Conservation (phyloP, 2,329 filamentous ascomycete species). For the Drechslerella coelobrocha region DNA sequence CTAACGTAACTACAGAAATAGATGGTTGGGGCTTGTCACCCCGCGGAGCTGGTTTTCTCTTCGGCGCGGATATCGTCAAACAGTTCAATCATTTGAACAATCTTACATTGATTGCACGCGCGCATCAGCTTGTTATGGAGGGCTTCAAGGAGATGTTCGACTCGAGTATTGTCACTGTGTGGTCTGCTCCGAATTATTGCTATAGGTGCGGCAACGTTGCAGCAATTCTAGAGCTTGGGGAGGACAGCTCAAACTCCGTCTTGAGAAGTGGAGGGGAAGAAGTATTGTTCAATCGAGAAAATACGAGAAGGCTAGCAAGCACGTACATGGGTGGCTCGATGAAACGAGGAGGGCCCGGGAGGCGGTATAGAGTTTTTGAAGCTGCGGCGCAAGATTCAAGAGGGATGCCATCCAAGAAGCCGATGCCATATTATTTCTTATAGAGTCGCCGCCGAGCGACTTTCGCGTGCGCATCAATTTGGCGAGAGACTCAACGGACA, state of each 20-base stretch:
- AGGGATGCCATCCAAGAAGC: slow-evolving; percentile 99
- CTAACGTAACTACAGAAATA: slow-evolving; percentile 67
- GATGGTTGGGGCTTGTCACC: slow-evolving; percentile 96
- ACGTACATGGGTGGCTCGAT: slow-evolving; percentile 60
- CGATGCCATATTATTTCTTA: slow-evolving; percentile 95
- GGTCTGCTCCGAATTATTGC: slow-evolving; percentile 96
- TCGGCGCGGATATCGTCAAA: slow-evolving; percentile 93
- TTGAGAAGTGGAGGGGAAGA: slow-evolving; percentile 74
- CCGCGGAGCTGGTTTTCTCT: slow-evolving; percentile 91
- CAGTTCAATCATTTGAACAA: slow-evolving; percentile 95
- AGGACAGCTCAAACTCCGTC: slow-evolving; percentile 76
- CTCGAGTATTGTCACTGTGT: slow-evolving; percentile 94
- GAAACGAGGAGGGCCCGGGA: slow-evolving; percentile 73
- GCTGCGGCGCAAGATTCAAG: slow-evolving; percentile 93
- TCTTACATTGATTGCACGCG: slow-evolving; percentile 86
- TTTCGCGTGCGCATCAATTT: slow-evolving; percentile 6
- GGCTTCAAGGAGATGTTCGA: slow-evolving; percentile 99
- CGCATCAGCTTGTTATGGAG: slow-evolving; percentile 98
- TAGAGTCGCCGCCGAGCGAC: slow-evolving; percentile 57
- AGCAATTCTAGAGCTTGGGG: slow-evolving; percentile 87
- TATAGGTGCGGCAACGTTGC: slow-evolving; percentile 96
- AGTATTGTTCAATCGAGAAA: slow-evolving; percentile 65
- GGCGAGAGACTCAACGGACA: slow-evolving; percentile 19
- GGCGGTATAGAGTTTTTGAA: slow-evolving; percentile 93
- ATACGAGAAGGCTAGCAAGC: slow-evolving; percentile 56